Evolutionary conservation across 192 early-diverging fungal species (phyloP), one percentile per base, ranked within the genome.

Genomic region (Entomortierella lignicola): DNA sequence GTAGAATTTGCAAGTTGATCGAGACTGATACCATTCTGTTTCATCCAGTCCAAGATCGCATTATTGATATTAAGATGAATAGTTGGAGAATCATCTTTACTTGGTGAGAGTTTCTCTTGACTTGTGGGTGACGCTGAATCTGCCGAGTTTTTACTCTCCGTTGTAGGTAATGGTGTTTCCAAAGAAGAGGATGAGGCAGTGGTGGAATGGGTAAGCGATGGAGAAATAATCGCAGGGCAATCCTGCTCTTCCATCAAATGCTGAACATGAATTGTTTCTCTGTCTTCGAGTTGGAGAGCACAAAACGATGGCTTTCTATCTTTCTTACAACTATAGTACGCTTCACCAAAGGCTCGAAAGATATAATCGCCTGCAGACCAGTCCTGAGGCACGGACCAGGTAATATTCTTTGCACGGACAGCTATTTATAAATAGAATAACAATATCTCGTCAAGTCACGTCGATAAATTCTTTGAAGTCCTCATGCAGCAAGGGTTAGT

Each of bases 261-360:
- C 31, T 62, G 32, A 12, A 74, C 21, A 42, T 74, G 63, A n/a
- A 74, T 54, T 13, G 48, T 55, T 30, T 55, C 17, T 2, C 41
- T 48, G 39, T 66, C 72, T 34, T 74, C 39, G 2, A 74, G 64
- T 37, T 32, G 47, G 11, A 74, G 41, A 4, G 30, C 12, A 44
- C 72, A 74, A 1, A 55, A 47, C 20, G 48, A 61, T 1, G 57
- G 72, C 8, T 53, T 17, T 1, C 51, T 58, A 3, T 60, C 43
- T 8, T 66, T 56, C 0, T 56, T 61, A 23, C 72, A 77, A 1
- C 50, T 32, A 31, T 77, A 77, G 18, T 30, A 4, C 1, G 72
- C 58, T 20, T 62, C 27, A 3, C 72, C 72, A 68, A 77, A 77
- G 1, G 72, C 72, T 15, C 72, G 58, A 1, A 77, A 37, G 34